A percentile compares a stretch with the other conserved stretches of the same genome.
Evolutionary conservation across 2,329 filamentous ascomycete genomes (phyloP).

Genomic region (Pseudogymnoascus sp.): DNA sequence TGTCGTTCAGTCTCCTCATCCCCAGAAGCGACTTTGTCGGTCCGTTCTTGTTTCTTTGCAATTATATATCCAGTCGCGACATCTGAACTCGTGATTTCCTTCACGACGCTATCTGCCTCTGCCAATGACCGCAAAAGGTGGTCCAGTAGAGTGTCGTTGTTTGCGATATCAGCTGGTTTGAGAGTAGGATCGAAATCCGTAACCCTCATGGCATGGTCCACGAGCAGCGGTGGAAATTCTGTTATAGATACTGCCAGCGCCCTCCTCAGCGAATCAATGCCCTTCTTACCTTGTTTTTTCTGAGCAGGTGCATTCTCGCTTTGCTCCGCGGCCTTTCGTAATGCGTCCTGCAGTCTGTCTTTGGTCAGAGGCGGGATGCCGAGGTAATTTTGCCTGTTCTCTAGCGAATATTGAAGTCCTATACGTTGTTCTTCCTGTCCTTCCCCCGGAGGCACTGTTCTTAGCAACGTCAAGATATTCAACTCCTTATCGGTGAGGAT

Average conservation of each 20-base stretch:
- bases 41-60: conserved; percentile 49
- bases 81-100: conserved; percentile 57
- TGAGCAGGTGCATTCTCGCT: conserved; percentile 40
- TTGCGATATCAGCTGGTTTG: conserved; percentile 61
- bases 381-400: conserved; percentile 73
- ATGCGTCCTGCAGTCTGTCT: conserved; percentile 59
- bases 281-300: conserved; percentile 60
- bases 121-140: conserved; percentile 59
- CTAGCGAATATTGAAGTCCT: conserved; percentile 69
- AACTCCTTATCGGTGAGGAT: conserved; percentile 80
- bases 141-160: conserved; percentile 54
- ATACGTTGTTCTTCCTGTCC: conserved; percentile 76
- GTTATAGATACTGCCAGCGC: conserved; percentile 76
- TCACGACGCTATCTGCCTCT: conserved; percentile 60
- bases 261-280: conserved; percentile 67
- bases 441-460: conserved; percentile 70
- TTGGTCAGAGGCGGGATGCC: conserved; percentile 68
- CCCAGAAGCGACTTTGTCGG: conserved; percentile 12
- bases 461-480: conserved; percentile 71
- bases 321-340: conserved; percentile 57
- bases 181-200: conserved; percentile 60
- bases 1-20: conserved; percentile 32
- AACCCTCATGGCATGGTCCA: conserved; percentile 74
- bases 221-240: conserved; percentile 76
- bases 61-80: conserved; percentile 79